Evolutionary conservation across 83 land plant genomes (phyloP).

Genomic region (Picea abies): DNA sequence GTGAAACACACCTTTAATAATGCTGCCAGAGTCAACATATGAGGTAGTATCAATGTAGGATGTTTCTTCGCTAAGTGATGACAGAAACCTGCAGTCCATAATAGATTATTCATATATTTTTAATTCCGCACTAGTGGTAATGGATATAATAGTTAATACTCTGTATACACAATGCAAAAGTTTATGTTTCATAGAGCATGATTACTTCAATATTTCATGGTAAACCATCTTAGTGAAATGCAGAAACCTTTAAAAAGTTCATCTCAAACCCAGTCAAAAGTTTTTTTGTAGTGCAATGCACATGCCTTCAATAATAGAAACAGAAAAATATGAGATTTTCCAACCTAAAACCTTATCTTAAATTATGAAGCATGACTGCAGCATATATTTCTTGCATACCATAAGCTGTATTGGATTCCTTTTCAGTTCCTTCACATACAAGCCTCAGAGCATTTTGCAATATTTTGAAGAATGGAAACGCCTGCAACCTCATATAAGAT

Average conservation of each 20-base stretch:
- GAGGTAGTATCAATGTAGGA: too few species aligned
- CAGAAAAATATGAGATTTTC: neutral
- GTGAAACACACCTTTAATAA: neutral
- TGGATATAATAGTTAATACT: neutral
- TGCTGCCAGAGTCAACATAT: too few species aligned
- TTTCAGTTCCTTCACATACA: slow-evolving; percentile 32
- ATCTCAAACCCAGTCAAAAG: too few species aligned
- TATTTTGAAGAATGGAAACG: slow-evolving; percentile 19
- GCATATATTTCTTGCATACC: slow-evolving; percentile 19
- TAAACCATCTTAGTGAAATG: neutral
- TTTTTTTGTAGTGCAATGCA: too few species aligned
- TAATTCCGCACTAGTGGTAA: neutral
- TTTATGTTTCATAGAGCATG: neutral
- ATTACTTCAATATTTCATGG: neutral
- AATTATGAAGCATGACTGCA: neutral
- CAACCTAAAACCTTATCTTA: neutral
- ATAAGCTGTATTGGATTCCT: slow-evolving; percentile 31
- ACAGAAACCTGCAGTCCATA: neutral
- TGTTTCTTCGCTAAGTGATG: too few species aligned
- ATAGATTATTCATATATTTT: neutral
- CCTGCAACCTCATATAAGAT: slow-evolving; percentile 12
- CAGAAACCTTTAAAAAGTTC: neutral
- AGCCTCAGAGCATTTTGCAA: slow-evolving; percentile 28
- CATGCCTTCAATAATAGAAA: neutral
- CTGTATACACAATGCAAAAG: too few species aligned